Conservation (phyloP, 495 filamentous ascomycete species). For the Penicillium bovifimosum region DNA sequence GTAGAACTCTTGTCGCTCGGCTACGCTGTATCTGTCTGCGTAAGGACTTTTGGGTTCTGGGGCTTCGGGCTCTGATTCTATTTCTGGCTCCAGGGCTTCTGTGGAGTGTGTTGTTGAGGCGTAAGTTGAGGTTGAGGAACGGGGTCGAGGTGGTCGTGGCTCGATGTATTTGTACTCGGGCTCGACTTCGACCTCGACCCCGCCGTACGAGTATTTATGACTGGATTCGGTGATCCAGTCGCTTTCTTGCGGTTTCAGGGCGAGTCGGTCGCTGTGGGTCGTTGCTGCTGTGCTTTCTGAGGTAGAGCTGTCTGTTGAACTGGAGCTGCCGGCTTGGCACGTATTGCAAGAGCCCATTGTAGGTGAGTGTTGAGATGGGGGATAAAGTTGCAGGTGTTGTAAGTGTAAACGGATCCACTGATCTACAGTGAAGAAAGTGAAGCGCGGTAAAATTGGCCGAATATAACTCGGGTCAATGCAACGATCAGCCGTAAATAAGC, state of each 20-base stretch:
- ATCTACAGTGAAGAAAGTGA: background rate
- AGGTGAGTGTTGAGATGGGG: background rate
- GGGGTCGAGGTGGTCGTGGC: conserved; percentile 34
- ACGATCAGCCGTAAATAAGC: conserved; percentile 4
- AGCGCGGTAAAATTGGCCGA: background rate
- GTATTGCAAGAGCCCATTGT: conserved; percentile 35
- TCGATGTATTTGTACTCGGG: conserved; percentile 11
- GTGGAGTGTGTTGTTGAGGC: conserved; percentile 65
- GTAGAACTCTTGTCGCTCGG: conserved; percentile 56
- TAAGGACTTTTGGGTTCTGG: conserved; percentile 5
- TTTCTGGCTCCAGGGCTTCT: conserved; percentile 51
- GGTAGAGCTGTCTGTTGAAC: conserved; percentile 49
- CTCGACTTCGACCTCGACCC: conserved; percentile 36
- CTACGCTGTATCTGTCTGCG: conserved; percentile 46
- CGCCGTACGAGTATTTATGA: background rate
- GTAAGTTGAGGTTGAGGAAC: conserved; percentile 72
- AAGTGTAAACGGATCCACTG: background rate
- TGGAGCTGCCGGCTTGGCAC: conserved; percentile 45
- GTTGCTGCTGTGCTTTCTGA: conserved; percentile 68
- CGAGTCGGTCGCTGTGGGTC: conserved; percentile 27
- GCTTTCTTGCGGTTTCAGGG: background rate
- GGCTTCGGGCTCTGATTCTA: too few species aligned
- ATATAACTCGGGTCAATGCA: background rate
- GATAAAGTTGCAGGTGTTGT: background rate
- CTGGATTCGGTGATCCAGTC: background rate